These are phyloP conservation scores for Hypomyces rosellus DNA, from an alignment of 2,329 filamentous ascomycete species.

Conservation along the genomic window DNA sequence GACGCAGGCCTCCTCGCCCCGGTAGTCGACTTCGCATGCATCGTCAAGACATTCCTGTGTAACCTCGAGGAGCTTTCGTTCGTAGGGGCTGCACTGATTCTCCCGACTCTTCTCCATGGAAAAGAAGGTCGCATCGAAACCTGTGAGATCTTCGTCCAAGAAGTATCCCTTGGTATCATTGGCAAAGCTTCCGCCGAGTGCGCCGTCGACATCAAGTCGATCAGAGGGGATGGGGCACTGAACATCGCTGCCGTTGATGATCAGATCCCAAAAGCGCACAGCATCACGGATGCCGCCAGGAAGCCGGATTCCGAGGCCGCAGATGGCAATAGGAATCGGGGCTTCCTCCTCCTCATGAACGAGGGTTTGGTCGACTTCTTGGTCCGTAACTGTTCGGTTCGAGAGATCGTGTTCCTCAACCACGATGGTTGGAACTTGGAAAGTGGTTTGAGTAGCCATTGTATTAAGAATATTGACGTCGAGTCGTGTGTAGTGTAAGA, in stretches of 20 bases:
- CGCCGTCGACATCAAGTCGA: not conserved
- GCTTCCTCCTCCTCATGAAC: not conserved
- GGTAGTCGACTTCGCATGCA: slow-evolving; percentile 21
- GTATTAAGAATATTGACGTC: no score
- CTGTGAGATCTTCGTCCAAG: slow-evolving; percentile 17
- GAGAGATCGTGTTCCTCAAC: no score
- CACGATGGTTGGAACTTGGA: no score
- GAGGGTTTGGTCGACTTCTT: not conserved
- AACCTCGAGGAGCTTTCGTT: slow-evolving; percentile 22
- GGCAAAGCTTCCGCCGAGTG: no score
- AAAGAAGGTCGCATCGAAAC: slow-evolving; percentile 26
- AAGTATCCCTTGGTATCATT: slow-evolving; percentile 15
- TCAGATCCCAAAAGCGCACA: slow-evolving; percentile 24
- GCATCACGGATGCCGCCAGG: slow-evolving; percentile 23
- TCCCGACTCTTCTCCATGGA: slow-evolving; percentile 21
- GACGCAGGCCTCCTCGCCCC: slow-evolving; percentile 19
- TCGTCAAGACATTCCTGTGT: slow-evolving; percentile 15
- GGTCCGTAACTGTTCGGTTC: no score
- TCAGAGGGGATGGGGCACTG: slow-evolving; percentile 16
- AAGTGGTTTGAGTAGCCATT: no score
- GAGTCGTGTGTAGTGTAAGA: no score
- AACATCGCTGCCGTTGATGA: slow-evolving; percentile 19
- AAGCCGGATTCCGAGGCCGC: slow-evolving; percentile 25
- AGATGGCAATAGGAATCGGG: slow-evolving; percentile 22
- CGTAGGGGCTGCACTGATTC: slow-evolving; percentile 23